These are phyloP conservation scores for Maudiozyma saulgeensis DNA, from an alignment of 805 yeast genomes.

Conservation along the genomic window DNA sequence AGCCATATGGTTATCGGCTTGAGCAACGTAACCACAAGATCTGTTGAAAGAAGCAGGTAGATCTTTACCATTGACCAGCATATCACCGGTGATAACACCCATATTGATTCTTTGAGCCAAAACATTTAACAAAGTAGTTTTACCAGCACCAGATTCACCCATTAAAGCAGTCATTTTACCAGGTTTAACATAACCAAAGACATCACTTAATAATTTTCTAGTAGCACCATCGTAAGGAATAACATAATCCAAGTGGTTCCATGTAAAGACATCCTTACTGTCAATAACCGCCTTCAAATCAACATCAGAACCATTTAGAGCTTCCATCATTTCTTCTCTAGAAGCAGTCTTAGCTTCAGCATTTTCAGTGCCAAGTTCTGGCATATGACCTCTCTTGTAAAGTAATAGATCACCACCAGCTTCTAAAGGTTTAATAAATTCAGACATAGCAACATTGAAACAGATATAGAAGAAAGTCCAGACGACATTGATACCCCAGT, in stretches of 20 bases:
- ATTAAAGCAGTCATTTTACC: constrained; percentile 74
- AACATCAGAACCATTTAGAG: constrained; percentile 26
- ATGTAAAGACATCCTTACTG: constrained; percentile 50
- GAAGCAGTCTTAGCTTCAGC: constrained; percentile 32
- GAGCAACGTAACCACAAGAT: constrained; percentile 74
- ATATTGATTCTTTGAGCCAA: constrained; percentile 60
- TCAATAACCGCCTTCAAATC: constrained; percentile 27
- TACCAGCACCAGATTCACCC: constrained; percentile 88
- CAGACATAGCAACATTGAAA: constrained; percentile 30
- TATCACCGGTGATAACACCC: constrained; percentile 65
- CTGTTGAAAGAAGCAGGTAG: constrained; percentile 57
- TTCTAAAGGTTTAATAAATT: constrained; percentile 29
- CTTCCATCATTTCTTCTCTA: constrained; percentile 33
- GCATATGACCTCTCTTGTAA: constrained; percentile 38
- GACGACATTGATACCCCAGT: constrained; percentile 47
- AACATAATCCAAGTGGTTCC: constrained; percentile 61
- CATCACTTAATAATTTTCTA: constrained; percentile 44
- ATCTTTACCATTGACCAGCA: constrained; percentile 60
- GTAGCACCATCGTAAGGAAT: constrained; percentile 53
- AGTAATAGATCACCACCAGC: constrained; percentile 35
- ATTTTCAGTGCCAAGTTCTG: constrained; percentile 26
- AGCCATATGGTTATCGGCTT: constrained; percentile 66
- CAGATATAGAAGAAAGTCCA: constrained; percentile 34
- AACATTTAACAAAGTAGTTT: constrained; percentile 65
- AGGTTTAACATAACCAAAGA: constrained; percentile 69